Base-by-base conservation (phyloP, 2,329 filamentous ascomycete genomes). In the Pezizomycotina sp. region DNA sequence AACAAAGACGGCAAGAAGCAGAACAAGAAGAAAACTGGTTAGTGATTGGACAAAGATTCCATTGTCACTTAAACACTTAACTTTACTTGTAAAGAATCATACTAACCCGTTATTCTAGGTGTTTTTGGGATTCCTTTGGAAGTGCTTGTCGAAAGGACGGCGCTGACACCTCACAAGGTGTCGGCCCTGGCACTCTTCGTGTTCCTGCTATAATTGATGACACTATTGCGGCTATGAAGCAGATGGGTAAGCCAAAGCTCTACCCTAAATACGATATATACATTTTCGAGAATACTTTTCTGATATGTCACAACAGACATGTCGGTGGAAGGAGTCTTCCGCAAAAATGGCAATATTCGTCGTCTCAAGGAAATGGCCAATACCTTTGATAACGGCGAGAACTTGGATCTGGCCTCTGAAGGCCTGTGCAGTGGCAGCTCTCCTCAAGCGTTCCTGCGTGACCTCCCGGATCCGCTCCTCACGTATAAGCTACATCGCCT, bases 341-440 rank as follows among this genome's bases (percentile, higher is more conserved):
- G 89, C 50, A 98, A 98, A 67, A 98, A 95, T 52, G 89, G 89
- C 50, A 98, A 95, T 58, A 93, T 98, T 61, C 86, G 89, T 57
- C 80, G 84, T 49, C 66, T 93, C 27, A 81, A 79, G 49, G 84
- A 92, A 44, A 65, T 91, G 5, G 76, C 82, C 24, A 81, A 91
- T 37, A 66, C 75, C 50, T 83, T 98, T 47, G 89, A 98, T 56
- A 71, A 71, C 27, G 86, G 82, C 26, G 82, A 91, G 47, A 71
- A 76, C 36, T 75, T 92, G 37, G 83, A 91, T 55, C 69, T 95
- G 51, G 79, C 75, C 52, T 75, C 79, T 47, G 83, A 93, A 55
- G 84, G 77, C 38, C n/a, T n/a, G n/a, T n/a, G n/a, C n/a, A n/a
- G n/a, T n/a, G n/a, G n/a, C n/a, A n/a, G n/a, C n/a, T n/a, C n/a